Base-by-base conservation (phyloP, 805 yeast genomes). In the Yamadazyma ubonensis region DNA sequence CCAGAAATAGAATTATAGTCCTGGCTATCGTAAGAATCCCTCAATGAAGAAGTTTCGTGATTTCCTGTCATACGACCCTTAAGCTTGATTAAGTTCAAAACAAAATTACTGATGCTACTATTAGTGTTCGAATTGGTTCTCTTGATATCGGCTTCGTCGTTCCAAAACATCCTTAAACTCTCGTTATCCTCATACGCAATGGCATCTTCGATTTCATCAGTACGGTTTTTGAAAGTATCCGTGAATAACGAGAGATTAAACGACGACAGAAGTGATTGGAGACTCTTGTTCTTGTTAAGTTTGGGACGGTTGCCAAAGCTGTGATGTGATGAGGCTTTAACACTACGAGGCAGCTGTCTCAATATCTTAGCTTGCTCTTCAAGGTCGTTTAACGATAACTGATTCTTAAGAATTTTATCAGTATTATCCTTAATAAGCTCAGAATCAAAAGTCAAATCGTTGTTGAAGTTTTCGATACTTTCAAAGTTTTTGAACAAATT, bases 401-500 rank as follows among this genome's bases (percentile, higher is more conserved):
- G 61, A 15, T 58, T 54, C 36, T 45, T 51, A 11, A 60, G 43
- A n/a, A 57, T 49, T 27, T 51, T 56, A 18, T 48, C 48, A 8
- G 62, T 54, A 34, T 58, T 55, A 29, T 37, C 39, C 28, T 51
- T 46, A 12, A 59, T 42, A 5, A 59, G 29, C 5, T 42, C 33
- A 14, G 55, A 51, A n/a, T 65, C 68, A 14, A 53, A 45, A 20
- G 49, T 49, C 29, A 51, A 31, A 34, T 65, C 71, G 19, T 53
- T 55, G 34, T 57, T 55, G 33, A 57, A 55, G 20, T 51, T 50
- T 12, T 59, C 63, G 14, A 63, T 50, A 44, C 54, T 57, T 45
- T 69, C 74, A 45, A 59, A 62, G 32, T 57, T 61, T 41, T 67
- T 68, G 33, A 65, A 55, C 34, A 69, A 53, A 47, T 69, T 66